Conservation (phyloP, 108 stramenopile species). For the Skeletonema marinoi region DNA sequence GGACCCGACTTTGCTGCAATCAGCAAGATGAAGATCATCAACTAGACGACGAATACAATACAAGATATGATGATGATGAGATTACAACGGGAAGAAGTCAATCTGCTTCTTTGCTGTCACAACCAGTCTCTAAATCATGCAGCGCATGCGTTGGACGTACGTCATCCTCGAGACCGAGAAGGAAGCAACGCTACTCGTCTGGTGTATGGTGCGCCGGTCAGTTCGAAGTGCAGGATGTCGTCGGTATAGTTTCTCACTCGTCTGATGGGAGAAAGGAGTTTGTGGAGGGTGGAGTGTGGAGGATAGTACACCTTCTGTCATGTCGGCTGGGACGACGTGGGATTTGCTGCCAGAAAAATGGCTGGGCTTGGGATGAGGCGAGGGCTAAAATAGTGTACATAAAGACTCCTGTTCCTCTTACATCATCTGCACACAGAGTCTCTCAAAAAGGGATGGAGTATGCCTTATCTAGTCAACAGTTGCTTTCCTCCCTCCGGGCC, state of each 20-base stretch:
- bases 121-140: background rate
- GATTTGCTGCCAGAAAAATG: slow-evolving; percentile 35
- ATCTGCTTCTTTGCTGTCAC: background rate
- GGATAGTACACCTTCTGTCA: slow-evolving; percentile 4
- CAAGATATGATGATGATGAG: background rate
- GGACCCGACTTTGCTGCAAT: slow-evolving; percentile 34
- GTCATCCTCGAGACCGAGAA: background rate
- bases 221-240: slow-evolving; percentile 30
- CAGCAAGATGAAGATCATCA: background rate
- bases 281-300: no score
- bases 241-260: slow-evolving; percentile 11
- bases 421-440: no score
- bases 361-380: slow-evolving; percentile 15
- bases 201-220: slow-evolving; percentile 40
- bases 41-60: no score
- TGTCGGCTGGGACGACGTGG: slow-evolving; percentile 32
- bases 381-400: no score
- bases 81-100: background rate
- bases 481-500: no score
- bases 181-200: slow-evolving; percentile 21
- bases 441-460: no score
- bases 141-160: background rate
- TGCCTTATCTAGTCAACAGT: no score
- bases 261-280: slow-evolving; percentile 8
- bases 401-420: no score